Conservation (phyloP, 495 filamentous ascomycete species). For the Aspergillus bridgeri region DNA sequence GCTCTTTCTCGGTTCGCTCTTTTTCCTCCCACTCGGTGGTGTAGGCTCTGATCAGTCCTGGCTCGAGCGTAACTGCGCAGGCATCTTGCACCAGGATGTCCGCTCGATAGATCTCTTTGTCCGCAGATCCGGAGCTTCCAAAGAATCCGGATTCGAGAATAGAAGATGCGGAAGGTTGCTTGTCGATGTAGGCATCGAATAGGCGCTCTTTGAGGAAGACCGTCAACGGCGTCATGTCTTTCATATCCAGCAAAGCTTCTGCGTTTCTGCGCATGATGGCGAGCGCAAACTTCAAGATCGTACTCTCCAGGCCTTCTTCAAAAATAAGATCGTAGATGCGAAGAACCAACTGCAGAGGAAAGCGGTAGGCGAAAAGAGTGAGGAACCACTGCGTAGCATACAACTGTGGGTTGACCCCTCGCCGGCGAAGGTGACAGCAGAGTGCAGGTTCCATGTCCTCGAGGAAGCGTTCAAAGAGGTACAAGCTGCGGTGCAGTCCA, state of each 20-base stretch:
- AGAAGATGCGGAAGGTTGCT: slow-evolving; percentile 77
- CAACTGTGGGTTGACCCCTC: slow-evolving; percentile 81
- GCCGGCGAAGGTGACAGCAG: slow-evolving; percentile 89
- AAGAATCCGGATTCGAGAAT: slow-evolving; percentile 98
- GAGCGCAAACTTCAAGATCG: slow-evolving; percentile 89
- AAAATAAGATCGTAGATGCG: slow-evolving; percentile 96
- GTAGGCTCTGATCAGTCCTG: slow-evolving; percentile 75
- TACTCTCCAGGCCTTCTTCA: slow-evolving; percentile 85
- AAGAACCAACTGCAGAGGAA: slow-evolving; percentile 92
- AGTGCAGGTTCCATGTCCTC: slow-evolving; percentile 93
- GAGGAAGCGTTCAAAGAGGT: slow-evolving; percentile 90
- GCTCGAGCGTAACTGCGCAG: slow-evolving; percentile 80
- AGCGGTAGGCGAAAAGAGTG: slow-evolving; percentile 97
- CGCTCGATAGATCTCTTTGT: slow-evolving; percentile 94
- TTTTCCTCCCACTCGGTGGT: slow-evolving; percentile 90
- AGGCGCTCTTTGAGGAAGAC: slow-evolving; percentile 87
- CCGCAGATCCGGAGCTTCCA: slow-evolving; percentile 79
- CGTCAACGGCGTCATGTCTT: slow-evolving; percentile 83
- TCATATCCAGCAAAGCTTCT: slow-evolving; percentile 72
- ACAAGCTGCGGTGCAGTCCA: slow-evolving; percentile 86
- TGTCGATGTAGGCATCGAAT: slow-evolving; percentile 96
- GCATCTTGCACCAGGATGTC: slow-evolving; percentile 93
- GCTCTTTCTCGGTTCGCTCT: slow-evolving; percentile 69
- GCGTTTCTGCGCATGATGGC: slow-evolving; percentile 94
- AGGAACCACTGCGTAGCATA: slow-evolving; percentile 99